phyloP scores from a whole-genome alignment of 2,329 filamentous ascomycete species.

The Trichoderma hamatum region DNA sequence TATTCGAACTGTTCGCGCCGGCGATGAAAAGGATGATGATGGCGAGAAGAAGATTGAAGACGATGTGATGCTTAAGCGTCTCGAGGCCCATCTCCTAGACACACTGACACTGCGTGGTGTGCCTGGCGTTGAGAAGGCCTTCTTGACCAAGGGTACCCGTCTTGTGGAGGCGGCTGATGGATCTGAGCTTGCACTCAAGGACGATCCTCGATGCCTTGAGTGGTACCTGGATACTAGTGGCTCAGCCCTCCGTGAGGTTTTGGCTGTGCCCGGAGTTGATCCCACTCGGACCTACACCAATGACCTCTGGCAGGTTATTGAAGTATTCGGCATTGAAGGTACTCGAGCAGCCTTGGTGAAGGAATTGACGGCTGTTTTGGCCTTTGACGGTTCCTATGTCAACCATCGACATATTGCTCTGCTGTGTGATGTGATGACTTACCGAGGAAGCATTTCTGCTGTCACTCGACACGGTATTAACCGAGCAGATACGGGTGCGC shows the following conservation, averaged over 20 bases:
- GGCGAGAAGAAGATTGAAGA: conserved; percentile 68
- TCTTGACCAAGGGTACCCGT: conserved; percentile 80
- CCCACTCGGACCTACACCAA: conserved; percentile 87
- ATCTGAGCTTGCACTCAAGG: conserved; percentile 72
- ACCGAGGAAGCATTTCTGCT: conserved; percentile 89
- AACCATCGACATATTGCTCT: conserved; percentile 97
- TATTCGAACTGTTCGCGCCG: conserved; percentile 74
- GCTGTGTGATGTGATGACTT: conserved; percentile 96
- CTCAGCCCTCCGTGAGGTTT: conserved; percentile 80
- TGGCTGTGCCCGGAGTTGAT: conserved; percentile 87
- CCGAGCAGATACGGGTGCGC: conserved; percentile 91
- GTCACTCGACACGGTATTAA: conserved; percentile 99
- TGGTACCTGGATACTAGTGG: conserved; percentile 97
- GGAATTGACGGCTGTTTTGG: conserved; percentile 89
- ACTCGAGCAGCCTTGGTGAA: conserved; percentile 83
- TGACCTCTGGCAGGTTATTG: conserved; percentile 91
- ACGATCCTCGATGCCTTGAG: conserved; percentile 76
- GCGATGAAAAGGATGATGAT: conserved; percentile 74
- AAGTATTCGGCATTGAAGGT: conserved; percentile 95
- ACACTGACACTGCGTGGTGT: conserved; percentile 91
- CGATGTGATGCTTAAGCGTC: conserved; percentile 88
- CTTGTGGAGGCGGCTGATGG: conserved; percentile 71
- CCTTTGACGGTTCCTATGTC: conserved; percentile 99
- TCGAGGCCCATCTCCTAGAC: conserved; percentile 89
- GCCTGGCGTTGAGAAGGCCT: conserved; percentile 83